Evolutionary conservation across 768 basidiomycete species (phyloP).

Genomic region (Russula vinacea): DNA sequence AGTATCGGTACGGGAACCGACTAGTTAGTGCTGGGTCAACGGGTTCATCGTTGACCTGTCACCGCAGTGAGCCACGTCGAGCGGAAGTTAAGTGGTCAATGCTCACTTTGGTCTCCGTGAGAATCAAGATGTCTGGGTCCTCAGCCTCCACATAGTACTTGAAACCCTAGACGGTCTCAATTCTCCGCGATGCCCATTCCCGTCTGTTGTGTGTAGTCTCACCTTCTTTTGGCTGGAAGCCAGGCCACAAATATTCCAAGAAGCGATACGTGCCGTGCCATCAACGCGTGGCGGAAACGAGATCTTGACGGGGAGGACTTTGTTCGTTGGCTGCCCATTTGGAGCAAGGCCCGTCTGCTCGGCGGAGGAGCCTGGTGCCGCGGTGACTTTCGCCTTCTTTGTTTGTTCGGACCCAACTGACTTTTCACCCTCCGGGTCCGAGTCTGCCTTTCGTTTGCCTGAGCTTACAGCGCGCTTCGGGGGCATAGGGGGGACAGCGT

Average conservation of each 20-base stretch:
- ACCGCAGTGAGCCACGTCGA: background rate
- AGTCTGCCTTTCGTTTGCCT: conserved; percentile 21
- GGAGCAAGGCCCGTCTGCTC: conserved; percentile 30
- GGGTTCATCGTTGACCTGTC: conserved; percentile 68
- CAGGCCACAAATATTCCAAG: conserved; percentile 82
- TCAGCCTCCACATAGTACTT: conserved; percentile 80
- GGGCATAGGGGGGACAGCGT: conserved; percentile 4
- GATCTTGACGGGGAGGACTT: conserved; percentile 61
- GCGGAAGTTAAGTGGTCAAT: background rate
- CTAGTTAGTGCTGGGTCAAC: conserved; percentile 53
- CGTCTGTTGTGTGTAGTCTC: conserved; percentile 11
- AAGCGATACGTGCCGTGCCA: conserved; percentile 53
- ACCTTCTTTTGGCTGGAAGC: conserved; percentile 79
- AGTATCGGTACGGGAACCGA: conserved; percentile 68
- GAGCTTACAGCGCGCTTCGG: conserved; percentile 20
- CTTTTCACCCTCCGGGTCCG: conserved; percentile 16
- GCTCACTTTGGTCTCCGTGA: conserved; percentile 81
- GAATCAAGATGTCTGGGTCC: conserved; percentile 76
- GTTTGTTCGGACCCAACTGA: conserved; percentile 1
- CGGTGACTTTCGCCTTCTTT: conserved; percentile 23
- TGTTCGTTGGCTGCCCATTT: conserved; percentile 70
- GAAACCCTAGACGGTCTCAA: conserved; percentile 55
- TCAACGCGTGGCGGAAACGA: conserved; percentile 49
- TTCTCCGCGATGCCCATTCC: background rate
- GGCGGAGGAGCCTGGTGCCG: conserved; percentile 1